Evolutionary conservation across 805 yeast genomes (phyloP), one percentile per base, ranked within the genome.

Genomic region (Ogataea thermomethanolica): DNA sequence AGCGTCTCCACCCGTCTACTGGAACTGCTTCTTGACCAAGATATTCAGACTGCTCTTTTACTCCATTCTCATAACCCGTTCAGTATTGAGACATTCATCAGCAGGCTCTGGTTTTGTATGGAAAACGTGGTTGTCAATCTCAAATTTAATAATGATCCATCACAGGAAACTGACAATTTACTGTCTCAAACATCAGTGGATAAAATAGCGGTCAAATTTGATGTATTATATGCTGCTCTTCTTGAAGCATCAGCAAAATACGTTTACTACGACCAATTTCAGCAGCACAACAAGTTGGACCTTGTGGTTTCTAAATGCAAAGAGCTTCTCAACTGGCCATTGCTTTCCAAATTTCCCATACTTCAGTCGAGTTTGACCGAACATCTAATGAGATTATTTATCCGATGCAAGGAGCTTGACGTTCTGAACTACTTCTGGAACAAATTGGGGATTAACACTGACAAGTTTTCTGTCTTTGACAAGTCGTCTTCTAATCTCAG

Each of bases 91-190:
- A 54, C 53, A 22, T 41, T 50, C 10, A 49, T 60, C 2, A 45
- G 51, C 13, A 49, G 62, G 35, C 39, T 54, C 2, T 62, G 66
- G 66, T 58, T 62, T 39, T 62, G 66, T 30, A 34, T 62, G 34
- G 59, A 59, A 27, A 60, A 61, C 33, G 47, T 53, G 3, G 57
- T 54, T 1, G 44, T 57, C 9, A 62, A 62, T 39, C 49, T 55
- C 12, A 49, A 42, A 21, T 37, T 53, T n/a, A 39, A 46, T 11
- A 45, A 48, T 8, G 38, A 48, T 3, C 9, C 23, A n/a, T 9
- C 29, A 9, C 43, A 41, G 27, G 26, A 38, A 1, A 20, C 49
- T 8, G 26, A 21, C 27, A 40, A 39, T 29, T 28, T 51, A 2
- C 37, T 51, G 5, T 47, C 55, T 1, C 54, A 49, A 32, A 46